A percentile compares a stretch with the other conserved stretches of the same genome.
These are phyloP conservation scores for Colletotrichum phormii DNA, from an alignment of 2,329 filamentous ascomycete species.

Conservation along the genomic window DNA sequence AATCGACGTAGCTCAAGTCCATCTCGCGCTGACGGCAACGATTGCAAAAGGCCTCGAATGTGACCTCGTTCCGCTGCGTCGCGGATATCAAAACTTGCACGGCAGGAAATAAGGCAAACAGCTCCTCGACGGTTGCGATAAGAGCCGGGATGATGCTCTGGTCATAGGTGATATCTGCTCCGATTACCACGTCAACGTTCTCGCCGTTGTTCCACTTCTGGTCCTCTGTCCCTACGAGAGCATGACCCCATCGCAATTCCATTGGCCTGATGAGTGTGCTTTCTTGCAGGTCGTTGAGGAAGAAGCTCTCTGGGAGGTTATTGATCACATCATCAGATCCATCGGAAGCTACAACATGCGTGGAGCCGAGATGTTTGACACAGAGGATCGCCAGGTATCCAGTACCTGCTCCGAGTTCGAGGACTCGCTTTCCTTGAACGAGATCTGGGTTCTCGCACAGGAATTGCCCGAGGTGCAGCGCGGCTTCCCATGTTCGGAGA, in stretches of 20 bases:
- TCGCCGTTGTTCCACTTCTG: conserved; percentile 60
- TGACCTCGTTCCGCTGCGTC: conserved; percentile 77
- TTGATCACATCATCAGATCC: conserved; percentile 79
- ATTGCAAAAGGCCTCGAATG: conserved; percentile 72
- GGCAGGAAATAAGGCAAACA: conserved; percentile 67
- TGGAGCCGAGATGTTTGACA: conserved; percentile 71
- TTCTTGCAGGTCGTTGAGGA: conserved; percentile 73
- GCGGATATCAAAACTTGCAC: conserved; percentile 75
- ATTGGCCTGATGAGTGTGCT: conserved; percentile 56
- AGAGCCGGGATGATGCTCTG: conserved; percentile 71
- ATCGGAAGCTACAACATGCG: conserved; percentile 76
- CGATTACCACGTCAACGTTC: conserved; percentile 73
- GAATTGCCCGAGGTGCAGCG: conserved; percentile 78
- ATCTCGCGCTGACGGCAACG: conserved; percentile 64
- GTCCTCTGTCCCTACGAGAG: conserved; percentile 68
- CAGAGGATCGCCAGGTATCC: conserved; percentile 81
- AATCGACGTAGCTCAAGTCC: conserved; percentile 55
- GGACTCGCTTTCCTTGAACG: conserved; percentile 66
- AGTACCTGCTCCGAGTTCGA: conserved; percentile 83
- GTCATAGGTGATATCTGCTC: conserved; percentile 85
- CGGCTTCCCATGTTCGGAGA: conserved; percentile 84
- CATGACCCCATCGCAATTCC: conserved; percentile 74
- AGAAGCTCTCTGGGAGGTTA: conserved; percentile 74
- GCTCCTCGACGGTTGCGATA: conserved; percentile 71
- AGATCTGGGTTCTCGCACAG: conserved; percentile 62